phyloP scores from a whole-genome alignment of 441 rosid genomes.

The Euphorbia corollata region DNA sequence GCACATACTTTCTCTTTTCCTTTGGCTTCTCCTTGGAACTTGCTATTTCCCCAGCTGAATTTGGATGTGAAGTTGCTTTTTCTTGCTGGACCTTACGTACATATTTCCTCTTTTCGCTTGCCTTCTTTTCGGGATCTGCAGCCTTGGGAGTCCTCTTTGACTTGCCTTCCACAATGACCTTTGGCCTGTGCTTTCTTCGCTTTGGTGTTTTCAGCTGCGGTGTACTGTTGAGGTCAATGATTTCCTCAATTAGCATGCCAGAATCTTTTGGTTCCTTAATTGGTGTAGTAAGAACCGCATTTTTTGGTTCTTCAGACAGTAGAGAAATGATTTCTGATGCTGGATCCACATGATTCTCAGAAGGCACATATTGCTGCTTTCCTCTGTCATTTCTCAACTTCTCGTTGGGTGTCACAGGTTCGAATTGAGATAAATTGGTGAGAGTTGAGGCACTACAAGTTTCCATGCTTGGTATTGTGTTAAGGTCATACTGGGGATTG shows the following conservation, averaged over 20 bases:
- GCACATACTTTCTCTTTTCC: conserved; percentile 55
- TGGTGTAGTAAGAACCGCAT: conserved; percentile 31
- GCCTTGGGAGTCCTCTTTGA: conserved; percentile 44
- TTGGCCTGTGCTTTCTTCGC: conserved; percentile 80
- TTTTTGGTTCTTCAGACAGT: conserved; percentile 31
- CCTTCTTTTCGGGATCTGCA: conserved; percentile 16
- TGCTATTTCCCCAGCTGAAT: conserved; percentile 22
- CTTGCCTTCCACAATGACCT: conserved; percentile 65
- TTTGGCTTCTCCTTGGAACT: conserved; percentile 29
- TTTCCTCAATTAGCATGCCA: conserved; percentile 26
- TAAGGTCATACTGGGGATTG: conserved; percentile 35
- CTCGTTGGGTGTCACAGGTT: conserved; percentile 29
- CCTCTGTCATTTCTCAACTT: conserved; percentile 26
- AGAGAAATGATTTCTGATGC: conserved; percentile 36
- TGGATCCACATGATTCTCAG: conserved; percentile 39
- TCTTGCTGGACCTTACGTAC: conserved; percentile 44
- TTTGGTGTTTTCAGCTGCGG: conserved; percentile 63
- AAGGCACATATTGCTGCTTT: conserved; percentile 28
- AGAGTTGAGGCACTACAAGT: conserved; percentile 29
- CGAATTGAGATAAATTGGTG: conserved; percentile 27
- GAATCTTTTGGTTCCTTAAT: conserved; percentile 30
- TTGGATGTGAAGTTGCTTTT: conserved; percentile 32
- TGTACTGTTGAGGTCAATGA: conserved; percentile 65
- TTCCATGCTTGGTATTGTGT: conserved; percentile 42
- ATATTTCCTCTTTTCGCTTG: conserved; percentile 57